Base-by-base conservation (phyloP, 176 grass and related monocot genomes). In the Zoysia japonica region DNA sequence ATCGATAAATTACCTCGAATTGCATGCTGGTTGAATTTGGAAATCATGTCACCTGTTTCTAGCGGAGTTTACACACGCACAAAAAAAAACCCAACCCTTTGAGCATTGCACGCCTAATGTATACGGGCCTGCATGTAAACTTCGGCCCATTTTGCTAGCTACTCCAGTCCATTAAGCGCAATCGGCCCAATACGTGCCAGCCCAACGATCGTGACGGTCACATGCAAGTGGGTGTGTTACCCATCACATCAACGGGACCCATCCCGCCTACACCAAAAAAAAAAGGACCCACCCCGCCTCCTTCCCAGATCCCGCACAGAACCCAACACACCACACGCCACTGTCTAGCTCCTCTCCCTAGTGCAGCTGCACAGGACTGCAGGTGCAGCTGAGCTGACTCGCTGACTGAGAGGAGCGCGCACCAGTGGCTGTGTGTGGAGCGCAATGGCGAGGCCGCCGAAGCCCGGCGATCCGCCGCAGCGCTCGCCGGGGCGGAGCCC, bases 391-490 rank as follows among this genome's bases (percentile, higher is more conserved):
- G 49, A 52, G n/a, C 59, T 59, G 8, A 35, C 7, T 20, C 1
- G 3, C 12, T 5, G 6, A 53, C 4, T 2, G 63, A 14, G 59
- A 16, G 53, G 20, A 48, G 75, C 12, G 7, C 41, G 36, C 36
- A 14, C 59, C 28, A 28, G 28, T 28, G 28, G 28, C 59, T 52
- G 17, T 15, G 17, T 15, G 65, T 20, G 35, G 68, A 44, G 9
- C 40, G 77, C 82, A 81, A 89, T 89, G 87, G 79, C 84, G 85
- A 98, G 94, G 95, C 95, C 89, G 69, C 85, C 84, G 12, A 90
- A 85, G 79, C 67, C 79, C 72, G 72, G 89, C 67, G 87, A 91
- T 78, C 87, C 85, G 53, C 80, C 77, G 62, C 89, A 90, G 60
- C 77, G 81, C 63, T 80, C 89, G 17, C 78, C 88, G 2, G 70